Conservation (phyloP, 2,329 filamentous ascomycete species). For the Diaporthe sp. region DNA sequence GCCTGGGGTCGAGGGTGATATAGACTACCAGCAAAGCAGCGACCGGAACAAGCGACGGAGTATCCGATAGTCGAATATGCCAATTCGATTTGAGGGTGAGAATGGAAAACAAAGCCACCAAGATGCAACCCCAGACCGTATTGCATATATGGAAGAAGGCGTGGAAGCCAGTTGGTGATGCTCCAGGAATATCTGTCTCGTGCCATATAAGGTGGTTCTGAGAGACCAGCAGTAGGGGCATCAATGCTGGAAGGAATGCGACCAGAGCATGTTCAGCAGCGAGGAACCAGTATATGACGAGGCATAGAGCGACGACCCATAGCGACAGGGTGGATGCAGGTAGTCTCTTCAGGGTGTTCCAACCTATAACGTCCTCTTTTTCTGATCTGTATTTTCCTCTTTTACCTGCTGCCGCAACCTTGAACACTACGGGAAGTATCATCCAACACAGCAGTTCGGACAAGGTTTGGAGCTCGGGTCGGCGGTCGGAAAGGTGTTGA, state of each 20-base stretch:
- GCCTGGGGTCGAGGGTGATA: slow-evolving; percentile 18
- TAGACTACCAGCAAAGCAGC: slow-evolving; percentile 48
- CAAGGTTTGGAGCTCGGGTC: slow-evolving; percentile 44
- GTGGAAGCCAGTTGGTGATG: not conserved
- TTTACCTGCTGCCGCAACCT: slow-evolving; percentile 17
- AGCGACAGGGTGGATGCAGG: slow-evolving; percentile 18
- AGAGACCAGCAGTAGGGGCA: slow-evolving; percentile 47
- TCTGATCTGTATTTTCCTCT: not conserved
- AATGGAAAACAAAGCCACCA: slow-evolving; percentile 44
- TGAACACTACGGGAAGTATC: slow-evolving; percentile 44
- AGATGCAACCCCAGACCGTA: slow-evolving; percentile 42
- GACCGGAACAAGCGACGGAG: slow-evolving; percentile 47
- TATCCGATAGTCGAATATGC: slow-evolving; percentile 42
- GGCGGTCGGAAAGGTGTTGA: slow-evolving; percentile 40
- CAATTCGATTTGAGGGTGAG: slow-evolving; percentile 43
- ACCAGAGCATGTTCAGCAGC: slow-evolving; percentile 41
- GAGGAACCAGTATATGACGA: slow-evolving; percentile 43
- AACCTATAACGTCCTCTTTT: not conserved
- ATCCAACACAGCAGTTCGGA: slow-evolving; percentile 52
- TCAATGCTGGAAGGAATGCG: slow-evolving; percentile 46
- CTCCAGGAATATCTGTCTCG: not conserved
- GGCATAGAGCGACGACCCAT: slow-evolving; percentile 39
- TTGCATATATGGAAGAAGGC: slow-evolving; percentile 16
- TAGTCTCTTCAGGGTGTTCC: not conserved
- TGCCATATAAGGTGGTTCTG: slow-evolving; percentile 40